Conservation (phyloP, 2,329 filamentous ascomycete genomes). For the Paraphoma sp. region DNA sequence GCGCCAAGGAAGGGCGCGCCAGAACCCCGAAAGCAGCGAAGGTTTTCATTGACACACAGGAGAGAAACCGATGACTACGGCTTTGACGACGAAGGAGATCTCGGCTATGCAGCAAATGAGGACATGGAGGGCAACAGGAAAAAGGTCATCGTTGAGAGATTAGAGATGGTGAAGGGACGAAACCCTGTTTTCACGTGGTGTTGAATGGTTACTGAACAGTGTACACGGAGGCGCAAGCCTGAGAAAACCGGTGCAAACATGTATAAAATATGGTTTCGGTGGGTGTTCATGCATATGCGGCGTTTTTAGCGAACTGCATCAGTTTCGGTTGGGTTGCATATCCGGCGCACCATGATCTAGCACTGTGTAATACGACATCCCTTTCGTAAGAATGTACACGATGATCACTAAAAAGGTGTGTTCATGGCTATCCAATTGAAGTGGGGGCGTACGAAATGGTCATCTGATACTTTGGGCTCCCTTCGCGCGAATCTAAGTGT, state of each 20-base stretch:
- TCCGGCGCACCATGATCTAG: constrained; percentile 9
- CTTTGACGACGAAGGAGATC: constrained; percentile 78
- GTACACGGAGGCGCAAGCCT: too few species aligned
- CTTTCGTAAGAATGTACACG: not conserved
- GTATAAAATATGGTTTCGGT: not conserved
- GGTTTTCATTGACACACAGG: constrained; percentile 55
- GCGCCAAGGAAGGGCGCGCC: constrained; percentile 39
- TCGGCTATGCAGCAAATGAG: constrained; percentile 92
- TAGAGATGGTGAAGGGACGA: constrained; percentile 93
- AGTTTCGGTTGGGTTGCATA: constrained; percentile 10
- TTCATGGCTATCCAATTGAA: too few species aligned
- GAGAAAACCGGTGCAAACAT: too few species aligned
- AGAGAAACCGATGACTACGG: constrained; percentile 61
- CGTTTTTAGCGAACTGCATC: constrained; percentile 10
- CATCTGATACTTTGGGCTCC: not conserved
- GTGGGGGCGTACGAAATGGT: not conserved
- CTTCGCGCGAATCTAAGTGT: not conserved
- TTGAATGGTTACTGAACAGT: constrained; percentile 48
- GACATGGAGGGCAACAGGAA: constrained; percentile 90
- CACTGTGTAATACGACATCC: not conserved
- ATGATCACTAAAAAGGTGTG: not conserved
- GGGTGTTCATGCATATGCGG: constrained; percentile 11
- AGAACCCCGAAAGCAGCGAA: constrained; percentile 45
- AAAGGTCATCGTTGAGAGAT: constrained; percentile 94
- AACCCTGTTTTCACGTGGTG: constrained; percentile 99